These are phyloP conservation scores for Claviceps maximensis DNA, from an alignment of 2,329 filamentous ascomycete species.

Conservation along the genomic window DNA sequence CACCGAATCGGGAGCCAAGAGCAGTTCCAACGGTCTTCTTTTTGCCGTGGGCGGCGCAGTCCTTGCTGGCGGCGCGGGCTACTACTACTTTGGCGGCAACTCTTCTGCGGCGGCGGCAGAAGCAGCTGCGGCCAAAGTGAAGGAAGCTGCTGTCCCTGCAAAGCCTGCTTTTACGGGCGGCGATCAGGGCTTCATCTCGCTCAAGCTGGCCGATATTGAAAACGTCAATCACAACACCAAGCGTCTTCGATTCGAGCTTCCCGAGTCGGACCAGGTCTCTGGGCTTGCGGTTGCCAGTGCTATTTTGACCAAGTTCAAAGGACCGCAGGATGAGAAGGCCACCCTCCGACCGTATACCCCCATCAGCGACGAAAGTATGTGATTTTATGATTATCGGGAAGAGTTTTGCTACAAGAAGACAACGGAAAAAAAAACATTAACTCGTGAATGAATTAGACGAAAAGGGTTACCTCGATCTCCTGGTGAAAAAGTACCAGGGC, in stretches of 20 bases:
- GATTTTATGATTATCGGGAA: neutral
- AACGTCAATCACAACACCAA: conserved; percentile 90
- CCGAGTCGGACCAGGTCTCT: conserved; percentile 70
- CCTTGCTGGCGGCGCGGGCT: conserved; percentile 44
- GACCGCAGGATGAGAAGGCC: conserved; percentile 68
- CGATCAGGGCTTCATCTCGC: conserved; percentile 76
- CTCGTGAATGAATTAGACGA: conserved; percentile 36
- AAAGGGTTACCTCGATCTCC: conserved; percentile 70
- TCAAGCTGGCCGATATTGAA: conserved; percentile 69
- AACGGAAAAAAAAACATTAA: neutral
- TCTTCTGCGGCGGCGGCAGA: conserved; percentile 35
- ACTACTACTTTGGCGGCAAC: conserved; percentile 43
- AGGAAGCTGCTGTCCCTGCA: conserved; percentile 23
- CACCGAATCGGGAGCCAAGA: conserved; percentile 40
- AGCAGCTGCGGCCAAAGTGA: conserved; percentile 34
- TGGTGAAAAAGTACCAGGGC: conserved; percentile 83
- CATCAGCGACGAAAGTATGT: conserved; percentile 65
- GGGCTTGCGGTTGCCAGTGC: conserved; percentile 76
- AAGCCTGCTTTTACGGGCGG: conserved; percentile 59
- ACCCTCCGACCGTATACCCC: conserved; percentile 90
- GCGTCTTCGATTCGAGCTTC: conserved; percentile 76
- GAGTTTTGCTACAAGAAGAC: neutral
- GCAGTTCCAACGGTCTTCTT: conserved; percentile 47
- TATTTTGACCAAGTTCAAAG: conserved; percentile 84
- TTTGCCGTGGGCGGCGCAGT: conserved; percentile 41